Base-by-base conservation (phyloP, 495 filamentous ascomycete genomes). In the Neurospora tetrasperma region DNA sequence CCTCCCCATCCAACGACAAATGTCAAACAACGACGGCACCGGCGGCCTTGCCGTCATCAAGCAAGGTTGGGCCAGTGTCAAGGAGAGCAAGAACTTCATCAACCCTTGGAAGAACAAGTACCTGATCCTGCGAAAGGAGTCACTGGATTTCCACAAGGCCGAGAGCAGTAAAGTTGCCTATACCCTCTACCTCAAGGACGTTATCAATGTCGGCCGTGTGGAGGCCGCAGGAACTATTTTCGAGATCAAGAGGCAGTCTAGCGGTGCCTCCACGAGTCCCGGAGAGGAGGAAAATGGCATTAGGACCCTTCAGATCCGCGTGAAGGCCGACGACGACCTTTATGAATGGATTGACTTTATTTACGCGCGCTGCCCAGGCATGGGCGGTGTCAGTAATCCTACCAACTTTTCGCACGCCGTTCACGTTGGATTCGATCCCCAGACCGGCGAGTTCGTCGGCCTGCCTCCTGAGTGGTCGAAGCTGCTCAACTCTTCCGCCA, bases 341-440 rank as follows among this genome's bases (percentile, higher is more conserved):
- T 99, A 99, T 79, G 93, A 96, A 70, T 99, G 96, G 96, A 97
- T 97, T 73, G 96, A 99, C 80, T 92, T 92, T 80, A 96, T 99
- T 74, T 98, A 97, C 79, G 93, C 93, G 73, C 91, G 96, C 73
- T 98, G 94, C 79, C 96, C 96, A 2, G 95, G 93, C 69, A 97
- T 97, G 93, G 94, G 96, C 68, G 96, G 96, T 73, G 96, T 99
- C 10, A 97, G 94, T 83, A 97, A 97, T 80, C 96, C 96, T 4
- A 97, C 96, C 71, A 97, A 97, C 81, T 98, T 99, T 82, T 92
- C 91, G 27, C 96, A 99, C 80, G 91, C 94, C 20, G 93, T 99
- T 42, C 96, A 99, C 80, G 96, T 99, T 75, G 96, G 95, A 54
- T 99, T 99, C 80, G 96, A 99, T 79, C 93, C 94, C 31, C 88